phyloP scores from a whole-genome alignment of 2,329 filamentous ascomycete genomes.

The Epichloe gansuensis region DNA sequence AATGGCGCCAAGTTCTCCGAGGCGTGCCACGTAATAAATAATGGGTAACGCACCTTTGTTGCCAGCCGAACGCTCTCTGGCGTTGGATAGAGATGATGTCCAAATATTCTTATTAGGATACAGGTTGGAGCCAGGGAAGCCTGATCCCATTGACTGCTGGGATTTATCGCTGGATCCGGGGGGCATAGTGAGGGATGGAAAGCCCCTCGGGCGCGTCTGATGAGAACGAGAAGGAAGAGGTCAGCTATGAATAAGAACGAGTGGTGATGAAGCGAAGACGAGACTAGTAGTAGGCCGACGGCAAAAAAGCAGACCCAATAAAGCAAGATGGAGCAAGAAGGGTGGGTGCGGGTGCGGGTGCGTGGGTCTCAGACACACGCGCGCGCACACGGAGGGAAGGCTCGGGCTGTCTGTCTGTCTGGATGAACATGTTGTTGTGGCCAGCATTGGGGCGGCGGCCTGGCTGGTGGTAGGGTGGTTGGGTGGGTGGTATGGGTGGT shows the following conservation, averaged over 20 bases:
- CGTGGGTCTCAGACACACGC: background rate
- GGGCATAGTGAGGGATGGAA: slow-evolving; percentile 26
- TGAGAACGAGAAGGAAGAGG: slow-evolving; percentile 4
- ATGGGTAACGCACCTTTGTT: slow-evolving; percentile 32
- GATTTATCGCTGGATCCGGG: slow-evolving; percentile 18
- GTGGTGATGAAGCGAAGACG: slow-evolving; percentile 6
- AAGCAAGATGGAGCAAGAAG: slow-evolving; percentile 1
- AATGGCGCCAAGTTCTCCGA: background rate
- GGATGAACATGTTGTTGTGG: background rate
- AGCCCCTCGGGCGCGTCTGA: slow-evolving; percentile 25
- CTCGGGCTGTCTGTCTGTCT: background rate
- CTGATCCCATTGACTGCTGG: slow-evolving; percentile 26
- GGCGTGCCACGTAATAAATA: background rate
- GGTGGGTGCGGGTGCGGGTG: slow-evolving; percentile 2
- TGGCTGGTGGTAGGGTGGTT: background rate
- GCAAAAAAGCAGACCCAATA: slow-evolving; percentile 10
- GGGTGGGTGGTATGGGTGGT: background rate
- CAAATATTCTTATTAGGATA: slow-evolving; percentile 24
- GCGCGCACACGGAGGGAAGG: slow-evolving; percentile 3
- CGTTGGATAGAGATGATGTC: slow-evolving; percentile 28
- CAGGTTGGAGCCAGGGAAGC: slow-evolving; percentile 23
- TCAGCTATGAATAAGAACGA: slow-evolving; percentile 10
- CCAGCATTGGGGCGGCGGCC: background rate
- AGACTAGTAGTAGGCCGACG: background rate
- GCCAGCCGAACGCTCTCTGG: slow-evolving; percentile 28